Evolutionary conservation across 306 rosid genomes (phyloP).

Genomic region (Cucurbita maxima): DNA sequence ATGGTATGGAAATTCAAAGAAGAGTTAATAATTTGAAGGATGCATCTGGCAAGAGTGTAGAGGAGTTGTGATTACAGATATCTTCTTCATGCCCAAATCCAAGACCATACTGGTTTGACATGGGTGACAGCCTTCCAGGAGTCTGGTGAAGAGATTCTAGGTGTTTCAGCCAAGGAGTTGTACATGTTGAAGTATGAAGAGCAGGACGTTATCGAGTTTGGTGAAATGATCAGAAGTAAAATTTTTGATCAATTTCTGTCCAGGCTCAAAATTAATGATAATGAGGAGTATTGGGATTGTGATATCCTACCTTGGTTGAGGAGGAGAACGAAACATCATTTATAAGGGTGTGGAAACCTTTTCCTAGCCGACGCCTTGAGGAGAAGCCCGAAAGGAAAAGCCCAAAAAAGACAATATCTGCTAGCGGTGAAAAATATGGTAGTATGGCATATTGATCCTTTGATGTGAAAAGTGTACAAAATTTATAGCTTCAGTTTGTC

Average conservation of each 20-base stretch:
- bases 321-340: too few species aligned
- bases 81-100: conserved; percentile 94
- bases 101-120: conserved; percentile 71
- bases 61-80: conserved; percentile 64
- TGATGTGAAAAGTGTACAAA: neutral
- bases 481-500: neutral
- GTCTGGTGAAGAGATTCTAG: conserved; percentile 80
- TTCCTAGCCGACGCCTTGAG: too few species aligned
- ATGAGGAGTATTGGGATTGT: conserved; percentile 68
- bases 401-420: too few species aligned
- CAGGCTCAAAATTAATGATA: conserved; percentile 79
- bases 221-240: conserved; percentile 44
- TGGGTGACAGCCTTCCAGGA: conserved; percentile 99
- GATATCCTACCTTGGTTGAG: neutral
- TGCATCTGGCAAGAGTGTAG: conserved; percentile 51
- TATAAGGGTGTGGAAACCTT: too few species aligned
- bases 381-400: too few species aligned
- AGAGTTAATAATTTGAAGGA: conserved; percentile 74
- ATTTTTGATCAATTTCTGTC: conserved; percentile 56
- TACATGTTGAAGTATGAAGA: conserved; percentile 60
- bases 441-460: conserved; percentile 36
- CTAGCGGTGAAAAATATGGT: conserved; percentile 45
- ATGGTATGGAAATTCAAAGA: conserved; percentile 94
- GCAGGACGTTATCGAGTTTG: conserved; percentile 52
- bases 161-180: conserved; percentile 63